A percentile compares a stretch with the other conserved stretches of the same genome.
Conservation (phyloP, 2,329 filamentous ascomycete genomes). For the Monilinia polystroma region DNA sequence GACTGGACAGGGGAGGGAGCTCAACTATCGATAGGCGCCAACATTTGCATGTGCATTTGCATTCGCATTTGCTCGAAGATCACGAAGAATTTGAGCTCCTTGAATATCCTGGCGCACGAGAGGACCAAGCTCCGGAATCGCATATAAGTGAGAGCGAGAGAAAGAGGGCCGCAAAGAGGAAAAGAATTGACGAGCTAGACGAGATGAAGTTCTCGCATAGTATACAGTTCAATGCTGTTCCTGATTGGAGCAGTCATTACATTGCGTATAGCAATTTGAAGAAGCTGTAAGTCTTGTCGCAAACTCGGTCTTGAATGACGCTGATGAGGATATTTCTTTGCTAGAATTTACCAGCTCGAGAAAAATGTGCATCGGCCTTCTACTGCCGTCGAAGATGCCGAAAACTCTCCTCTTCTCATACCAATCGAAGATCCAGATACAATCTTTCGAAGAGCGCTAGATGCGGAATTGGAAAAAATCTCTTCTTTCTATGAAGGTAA, state of each 20-base stretch:
- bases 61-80: slow-evolving; percentile 22
- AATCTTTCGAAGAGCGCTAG: slow-evolving; percentile 77
- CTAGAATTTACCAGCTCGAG: slow-evolving; percentile 93
- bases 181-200: slow-evolving; percentile 69
- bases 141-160: slow-evolving; percentile 26
- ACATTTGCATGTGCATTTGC: slow-evolving; percentile 8
- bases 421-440: slow-evolving; percentile 69
- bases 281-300: slow-evolving; percentile 70
- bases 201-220: slow-evolving; percentile 99
- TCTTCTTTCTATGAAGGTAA: slow-evolving; percentile 87
- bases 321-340: slow-evolving; percentile 8
- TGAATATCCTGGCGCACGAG: slow-evolving; percentile 32
- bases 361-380: slow-evolving; percentile 68
- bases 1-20: slow-evolving; percentile 28
- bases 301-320: neutral
- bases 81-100: slow-evolving; percentile 38
- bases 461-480: slow-evolving; percentile 91
- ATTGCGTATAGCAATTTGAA: slow-evolving; percentile 98
- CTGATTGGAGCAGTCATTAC: slow-evolving; percentile 98
- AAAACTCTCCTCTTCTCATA: slow-evolving; percentile 80
- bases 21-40: slow-evolving; percentile 1
- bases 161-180: slow-evolving; percentile 63
- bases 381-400: slow-evolving; percentile 64
- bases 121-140: slow-evolving; percentile 18
- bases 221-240: slow-evolving; percentile 98